A percentile compares a stretch with the other conserved stretches of the same genome.
phyloP scores from a whole-genome alignment of 2,329 filamentous ascomycete species.

The Chrysoporthe deuterocubensis region DNA sequence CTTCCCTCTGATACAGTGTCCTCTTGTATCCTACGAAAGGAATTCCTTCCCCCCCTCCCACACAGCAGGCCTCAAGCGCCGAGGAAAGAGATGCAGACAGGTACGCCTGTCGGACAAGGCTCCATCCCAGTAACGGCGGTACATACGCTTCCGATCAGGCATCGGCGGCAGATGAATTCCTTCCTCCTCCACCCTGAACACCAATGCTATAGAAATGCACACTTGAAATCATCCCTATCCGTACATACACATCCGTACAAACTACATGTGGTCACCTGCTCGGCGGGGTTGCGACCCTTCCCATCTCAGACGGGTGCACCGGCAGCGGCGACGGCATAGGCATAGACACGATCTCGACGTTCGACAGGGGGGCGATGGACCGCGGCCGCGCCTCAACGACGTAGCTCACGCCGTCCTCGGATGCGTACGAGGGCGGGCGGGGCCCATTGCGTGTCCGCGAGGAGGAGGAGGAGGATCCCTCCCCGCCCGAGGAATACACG shows the following conservation, averaged over 20 bases:
- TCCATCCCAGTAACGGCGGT: background rate
- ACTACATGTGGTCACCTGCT: constrained; percentile 32
- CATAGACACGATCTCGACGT: constrained; percentile 11
- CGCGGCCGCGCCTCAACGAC: constrained; percentile 69
- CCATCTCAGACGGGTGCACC: constrained; percentile 53
- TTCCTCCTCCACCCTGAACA: constrained; percentile 14
- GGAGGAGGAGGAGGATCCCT: constrained; percentile 14
- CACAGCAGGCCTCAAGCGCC: background rate
- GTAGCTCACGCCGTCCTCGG: constrained; percentile 75
- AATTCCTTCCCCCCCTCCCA: background rate
- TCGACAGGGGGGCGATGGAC: constrained; percentile 54
- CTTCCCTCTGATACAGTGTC: background rate
- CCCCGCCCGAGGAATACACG: constrained; percentile 17
- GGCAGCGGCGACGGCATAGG: constrained; percentile 43
- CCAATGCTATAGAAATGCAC: constrained; percentile 20
- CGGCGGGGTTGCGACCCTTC: constrained; percentile 34
- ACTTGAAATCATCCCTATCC: background rate
- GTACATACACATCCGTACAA: constrained; percentile 14
- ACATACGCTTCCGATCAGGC: background rate
- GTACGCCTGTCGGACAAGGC: background rate
- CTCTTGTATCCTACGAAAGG: background rate
- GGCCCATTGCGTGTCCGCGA: constrained; percentile 36
- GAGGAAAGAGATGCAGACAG: background rate
- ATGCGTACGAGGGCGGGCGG: constrained; percentile 76
- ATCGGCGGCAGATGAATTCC: background rate